phyloP scores from a whole-genome alignment of 2,329 filamentous ascomycete genomes.

The Alternaria burnsii region DNA sequence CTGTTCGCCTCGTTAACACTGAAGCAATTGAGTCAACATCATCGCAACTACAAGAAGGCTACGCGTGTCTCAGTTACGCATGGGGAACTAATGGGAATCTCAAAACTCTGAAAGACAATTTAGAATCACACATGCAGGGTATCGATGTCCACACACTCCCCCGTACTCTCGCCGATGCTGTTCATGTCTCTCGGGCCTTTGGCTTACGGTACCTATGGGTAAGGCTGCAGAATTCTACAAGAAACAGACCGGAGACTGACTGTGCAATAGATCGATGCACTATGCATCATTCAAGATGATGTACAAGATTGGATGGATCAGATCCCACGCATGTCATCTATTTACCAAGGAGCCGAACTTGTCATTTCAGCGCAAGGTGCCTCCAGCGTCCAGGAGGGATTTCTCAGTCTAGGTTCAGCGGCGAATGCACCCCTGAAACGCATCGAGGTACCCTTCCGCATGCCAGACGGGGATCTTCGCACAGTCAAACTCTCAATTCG shows the following conservation, averaged over 20 bases:
- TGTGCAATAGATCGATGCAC: not conserved
- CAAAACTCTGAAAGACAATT: not conserved
- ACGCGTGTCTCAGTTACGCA: conserved; percentile 9
- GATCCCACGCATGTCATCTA: conserved; percentile 2
- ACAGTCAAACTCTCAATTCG: conserved; percentile 1
- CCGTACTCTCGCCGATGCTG: not conserved
- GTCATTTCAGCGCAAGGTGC: conserved; percentile 6
- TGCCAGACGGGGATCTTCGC: not conserved
- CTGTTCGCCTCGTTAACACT: not conserved
- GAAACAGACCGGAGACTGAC: not conserved
- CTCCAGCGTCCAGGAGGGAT: not conserved
- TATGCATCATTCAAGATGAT: conserved; percentile 7
- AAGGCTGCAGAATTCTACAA: not conserved
- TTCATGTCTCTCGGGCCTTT: not conserved
- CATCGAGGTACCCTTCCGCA: not conserved
- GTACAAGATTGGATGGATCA: conserved; percentile 1
- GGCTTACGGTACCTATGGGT: conserved; percentile 5
- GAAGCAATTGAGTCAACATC: not conserved
- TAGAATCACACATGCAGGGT: not conserved
- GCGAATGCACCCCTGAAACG: not conserved
- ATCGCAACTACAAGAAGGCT: not conserved
- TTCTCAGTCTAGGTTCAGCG: not conserved
- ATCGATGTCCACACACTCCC: not conserved
- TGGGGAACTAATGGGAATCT: not conserved
- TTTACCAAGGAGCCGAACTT: conserved; percentile 3